Evolutionary conservation across 2,329 filamentous ascomycete genomes (phyloP).

Genomic region (Trichoderma lentiforme): DNA sequence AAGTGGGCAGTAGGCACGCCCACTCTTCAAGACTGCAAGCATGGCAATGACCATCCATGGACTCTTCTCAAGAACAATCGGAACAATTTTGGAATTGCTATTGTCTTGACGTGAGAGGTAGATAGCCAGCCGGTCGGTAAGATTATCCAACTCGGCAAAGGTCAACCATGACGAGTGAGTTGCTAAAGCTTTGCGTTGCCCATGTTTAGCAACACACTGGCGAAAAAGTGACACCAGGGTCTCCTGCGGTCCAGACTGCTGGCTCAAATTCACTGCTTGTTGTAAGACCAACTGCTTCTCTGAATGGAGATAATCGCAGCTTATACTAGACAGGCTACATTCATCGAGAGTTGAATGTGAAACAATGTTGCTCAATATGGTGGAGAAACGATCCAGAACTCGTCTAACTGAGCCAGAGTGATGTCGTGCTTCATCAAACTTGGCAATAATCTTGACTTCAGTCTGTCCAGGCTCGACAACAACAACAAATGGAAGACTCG

Average conservation of each 20-base stretch:
- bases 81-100: background rate
- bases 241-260: background rate
- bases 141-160: background rate
- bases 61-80: background rate
- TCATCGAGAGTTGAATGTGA: background rate
- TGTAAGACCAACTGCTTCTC: background rate
- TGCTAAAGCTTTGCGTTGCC: background rate
- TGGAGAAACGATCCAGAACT: background rate
- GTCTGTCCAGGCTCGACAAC: background rate
- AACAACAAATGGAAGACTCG: background rate
- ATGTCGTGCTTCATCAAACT: background rate
- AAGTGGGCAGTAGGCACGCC: background rate
- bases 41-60: background rate
- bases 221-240: background rate
- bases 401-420: background rate
- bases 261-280: background rate
- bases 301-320: background rate
- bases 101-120: background rate
- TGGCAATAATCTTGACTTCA: background rate
- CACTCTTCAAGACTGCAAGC: background rate
- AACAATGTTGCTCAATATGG: background rate
- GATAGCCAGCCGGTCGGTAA: background rate
- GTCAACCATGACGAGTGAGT: background rate
- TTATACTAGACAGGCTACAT: background rate
- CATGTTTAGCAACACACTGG: background rate